Evolutionary conservation across 306 rosid genomes (phyloP).

Genomic region (Cyamopsis tetragonoloba): DNA sequence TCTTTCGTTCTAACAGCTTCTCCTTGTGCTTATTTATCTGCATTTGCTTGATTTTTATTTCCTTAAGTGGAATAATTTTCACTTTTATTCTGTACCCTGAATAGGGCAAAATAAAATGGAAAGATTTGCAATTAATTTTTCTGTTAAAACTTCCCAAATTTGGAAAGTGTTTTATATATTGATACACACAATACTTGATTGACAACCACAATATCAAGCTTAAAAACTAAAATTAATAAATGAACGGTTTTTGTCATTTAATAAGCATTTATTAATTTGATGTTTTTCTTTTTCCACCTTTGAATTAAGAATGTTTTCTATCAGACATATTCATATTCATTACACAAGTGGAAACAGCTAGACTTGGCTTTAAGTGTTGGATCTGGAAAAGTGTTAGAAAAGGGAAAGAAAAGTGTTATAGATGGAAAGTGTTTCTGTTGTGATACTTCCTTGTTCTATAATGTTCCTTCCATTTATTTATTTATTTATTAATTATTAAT

Average conservation of each 20-base stretch:
- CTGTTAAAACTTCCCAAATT: not conserved
- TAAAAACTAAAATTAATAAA: not conserved
- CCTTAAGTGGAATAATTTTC: not conserved
- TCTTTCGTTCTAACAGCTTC: conserved; percentile 4
- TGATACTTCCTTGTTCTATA: conserved; percentile 55
- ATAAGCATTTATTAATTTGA: not conserved
- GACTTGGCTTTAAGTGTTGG: conserved; percentile 62
- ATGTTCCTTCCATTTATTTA: conserved; percentile 38
- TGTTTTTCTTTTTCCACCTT: conserved; percentile 9
- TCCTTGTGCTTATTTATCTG: conserved; percentile 34
- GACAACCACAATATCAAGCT: conserved; percentile 6
- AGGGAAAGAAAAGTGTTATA: conserved; percentile 29
- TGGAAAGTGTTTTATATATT: not conserved
- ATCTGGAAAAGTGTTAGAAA: conserved; percentile 52
- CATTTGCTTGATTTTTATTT: conserved; percentile 34
- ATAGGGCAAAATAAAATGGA: conserved; percentile 9
- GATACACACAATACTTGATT: too few species aligned
- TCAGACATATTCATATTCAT: conserved; percentile 17
- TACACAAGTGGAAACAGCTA: conserved; percentile 53
- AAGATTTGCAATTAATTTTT: not conserved
- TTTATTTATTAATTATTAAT: not conserved
- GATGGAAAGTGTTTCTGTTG: conserved; percentile 33
- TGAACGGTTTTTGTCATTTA: not conserved
- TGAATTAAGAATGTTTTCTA: conserved; percentile 23
- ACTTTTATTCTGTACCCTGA: not conserved